These are phyloP conservation scores for Auriscalpium vulgare DNA, from an alignment of 768 basidiomycete genomes.

Conservation along the genomic window DNA sequence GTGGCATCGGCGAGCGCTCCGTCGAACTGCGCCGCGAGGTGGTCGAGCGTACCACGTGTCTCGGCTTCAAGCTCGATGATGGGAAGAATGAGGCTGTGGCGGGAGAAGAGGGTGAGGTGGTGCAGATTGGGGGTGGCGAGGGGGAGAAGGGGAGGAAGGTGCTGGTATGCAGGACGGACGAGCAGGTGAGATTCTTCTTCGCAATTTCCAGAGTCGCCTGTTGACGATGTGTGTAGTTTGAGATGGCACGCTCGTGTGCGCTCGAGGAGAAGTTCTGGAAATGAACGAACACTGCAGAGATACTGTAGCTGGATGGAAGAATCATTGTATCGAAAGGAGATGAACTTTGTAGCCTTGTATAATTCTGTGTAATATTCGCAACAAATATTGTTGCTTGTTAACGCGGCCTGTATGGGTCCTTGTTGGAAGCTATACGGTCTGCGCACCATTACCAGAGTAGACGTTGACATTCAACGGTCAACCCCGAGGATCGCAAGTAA, in stretches of 20 bases:
- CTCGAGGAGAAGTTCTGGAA: not conserved
- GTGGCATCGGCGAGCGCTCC: slow-evolving; percentile 81
- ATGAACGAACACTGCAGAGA: not conserved
- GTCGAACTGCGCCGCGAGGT: slow-evolving; percentile 53
- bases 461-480: too few species aligned
- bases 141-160: slow-evolving; percentile 25
- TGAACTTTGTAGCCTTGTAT: not conserved
- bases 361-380: not conserved
- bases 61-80: slow-evolving; percentile 54
- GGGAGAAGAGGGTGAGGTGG: slow-evolving; percentile 30
- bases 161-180: slow-evolving; percentile 61
- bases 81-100: slow-evolving; percentile 37
- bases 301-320: not conserved
- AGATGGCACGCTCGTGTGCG: not conserved
- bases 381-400: too few species aligned
- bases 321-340: not conserved
- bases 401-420: too few species aligned
- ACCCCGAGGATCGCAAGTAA: too few species aligned
- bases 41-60: slow-evolving; percentile 40
- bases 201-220: not conserved
- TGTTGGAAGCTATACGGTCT: too few species aligned
- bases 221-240: not conserved
- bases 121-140: slow-evolving; percentile 34
- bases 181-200: slow-evolving; percentile 36
- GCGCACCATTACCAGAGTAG: too few species aligned